phyloP scores from a whole-genome alignment of 2,329 filamentous ascomycete genomes.

The Cephalotrichum gorgonifer region DNA sequence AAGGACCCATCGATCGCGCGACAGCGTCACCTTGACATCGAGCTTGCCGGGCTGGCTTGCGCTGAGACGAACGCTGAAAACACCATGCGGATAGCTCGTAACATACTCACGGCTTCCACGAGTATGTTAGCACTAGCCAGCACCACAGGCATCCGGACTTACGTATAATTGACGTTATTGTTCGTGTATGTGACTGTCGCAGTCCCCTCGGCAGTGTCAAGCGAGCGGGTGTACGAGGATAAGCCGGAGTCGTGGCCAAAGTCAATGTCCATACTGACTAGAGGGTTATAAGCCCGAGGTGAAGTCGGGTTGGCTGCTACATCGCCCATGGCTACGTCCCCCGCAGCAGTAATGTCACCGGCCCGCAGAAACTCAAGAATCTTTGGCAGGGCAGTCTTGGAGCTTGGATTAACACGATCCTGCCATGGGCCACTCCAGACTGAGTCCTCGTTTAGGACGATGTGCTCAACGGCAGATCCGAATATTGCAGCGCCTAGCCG shows the following conservation, averaged over 20 bases:
- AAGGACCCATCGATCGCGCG: constrained; percentile 8
- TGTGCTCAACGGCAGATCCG: constrained; percentile 28
- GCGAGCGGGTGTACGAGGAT: constrained; percentile 22
- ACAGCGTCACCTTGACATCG: constrained; percentile 14
- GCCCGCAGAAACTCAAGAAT: background rate
- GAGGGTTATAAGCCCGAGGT: constrained; percentile 10
- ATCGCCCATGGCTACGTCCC: background rate
- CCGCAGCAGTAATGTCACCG: background rate
- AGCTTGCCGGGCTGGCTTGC: constrained; percentile 10
- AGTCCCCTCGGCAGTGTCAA: constrained; percentile 26
- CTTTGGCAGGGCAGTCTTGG: background rate
- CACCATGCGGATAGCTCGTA: constrained; percentile 28
- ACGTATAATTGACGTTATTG: constrained; percentile 16
- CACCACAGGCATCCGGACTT: constrained; percentile 4
- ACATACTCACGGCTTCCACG: constrained; percentile 23
- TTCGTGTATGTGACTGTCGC: constrained; percentile 25
- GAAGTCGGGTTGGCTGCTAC: background rate
- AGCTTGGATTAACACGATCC: constrained; percentile 28
- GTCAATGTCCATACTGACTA: constrained; percentile 22
- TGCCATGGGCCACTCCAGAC: constrained; percentile 35
- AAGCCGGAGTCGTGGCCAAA: constrained; percentile 22
- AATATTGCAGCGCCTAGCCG: constrained; percentile 30
- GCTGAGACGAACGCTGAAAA: constrained; percentile 21
- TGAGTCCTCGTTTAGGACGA: constrained; percentile 36
- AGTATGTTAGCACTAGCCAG: too few relatives aligned